Percentiles rank a stretch among this genome's conserved stretches.
Evolutionary conservation across 2,329 filamentous ascomycete genomes (phyloP).

Genomic region (Stagonosporopsis vannaccii): DNA sequence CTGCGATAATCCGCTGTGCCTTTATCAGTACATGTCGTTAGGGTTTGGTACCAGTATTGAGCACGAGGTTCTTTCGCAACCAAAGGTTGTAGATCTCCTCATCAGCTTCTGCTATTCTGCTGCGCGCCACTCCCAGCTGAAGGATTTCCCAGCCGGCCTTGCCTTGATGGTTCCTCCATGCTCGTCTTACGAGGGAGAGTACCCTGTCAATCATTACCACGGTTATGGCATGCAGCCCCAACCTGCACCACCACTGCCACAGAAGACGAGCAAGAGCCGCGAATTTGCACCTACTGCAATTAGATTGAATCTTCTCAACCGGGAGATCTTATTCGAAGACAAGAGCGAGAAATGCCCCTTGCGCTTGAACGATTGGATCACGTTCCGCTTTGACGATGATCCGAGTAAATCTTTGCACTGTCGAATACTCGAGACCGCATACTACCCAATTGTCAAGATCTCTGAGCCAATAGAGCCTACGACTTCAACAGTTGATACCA

Average conservation of each 20-base stretch:
- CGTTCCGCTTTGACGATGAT: slow-evolving; percentile 39
- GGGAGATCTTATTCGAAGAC: slow-evolving; percentile 55
- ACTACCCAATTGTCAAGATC: slow-evolving; percentile 53
- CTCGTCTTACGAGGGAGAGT: slow-evolving; percentile 26
- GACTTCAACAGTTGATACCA: background rate
- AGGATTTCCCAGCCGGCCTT: slow-evolving; percentile 65
- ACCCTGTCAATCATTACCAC: background rate
- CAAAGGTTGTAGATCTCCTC: slow-evolving; percentile 83
- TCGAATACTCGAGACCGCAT: slow-evolving; percentile 56
- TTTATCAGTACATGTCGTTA: slow-evolving; percentile 88
- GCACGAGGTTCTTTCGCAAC: slow-evolving; percentile 80
- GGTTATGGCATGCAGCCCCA: background rate
- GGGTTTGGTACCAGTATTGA: slow-evolving; percentile 87
- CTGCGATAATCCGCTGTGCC: slow-evolving; percentile 75
- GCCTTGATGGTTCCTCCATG: slow-evolving; percentile 59
- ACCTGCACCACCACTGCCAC: background rate
- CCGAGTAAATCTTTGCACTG: slow-evolving; percentile 53
- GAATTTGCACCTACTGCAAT: slow-evolving; percentile 6
- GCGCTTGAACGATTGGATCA: slow-evolving; percentile 62
- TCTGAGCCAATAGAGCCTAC: slow-evolving; percentile 34
- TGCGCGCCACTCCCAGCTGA: slow-evolving; percentile 53
- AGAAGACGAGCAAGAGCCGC: background rate
- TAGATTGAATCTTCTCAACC: slow-evolving; percentile 46
- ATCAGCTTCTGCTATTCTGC: slow-evolving; percentile 80
- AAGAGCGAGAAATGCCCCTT: slow-evolving; percentile 45